Percentiles rank a stretch among this genome's conserved stretches.
Evolutionary conservation across 2,329 filamentous ascomycete species (phyloP).

Genomic region (Xylariaceae sp.): DNA sequence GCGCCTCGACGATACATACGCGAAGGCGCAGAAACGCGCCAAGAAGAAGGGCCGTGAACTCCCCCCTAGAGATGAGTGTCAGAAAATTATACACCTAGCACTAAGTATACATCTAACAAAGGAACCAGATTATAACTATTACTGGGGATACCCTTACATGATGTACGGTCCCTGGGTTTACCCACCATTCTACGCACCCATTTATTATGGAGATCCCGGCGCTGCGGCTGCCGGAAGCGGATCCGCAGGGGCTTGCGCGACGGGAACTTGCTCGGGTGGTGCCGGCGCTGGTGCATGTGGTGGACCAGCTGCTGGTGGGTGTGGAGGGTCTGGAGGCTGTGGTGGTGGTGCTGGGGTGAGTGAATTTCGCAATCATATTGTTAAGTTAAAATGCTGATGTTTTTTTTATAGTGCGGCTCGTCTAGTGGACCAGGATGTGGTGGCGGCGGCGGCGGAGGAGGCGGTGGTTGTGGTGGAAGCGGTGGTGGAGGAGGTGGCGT

Average conservation of each 20-base stretch:
- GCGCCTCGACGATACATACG: constrained; percentile 52
- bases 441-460: constrained; percentile 20
- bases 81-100: no score
- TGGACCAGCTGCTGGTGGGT: constrained; percentile 25
- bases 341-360: constrained; percentile 21
- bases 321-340: constrained; percentile 33
- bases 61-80: constrained; percentile 44
- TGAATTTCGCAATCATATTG: neutral
- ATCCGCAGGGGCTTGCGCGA: constrained; percentile 36
- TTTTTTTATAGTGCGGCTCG: constrained; percentile 12
- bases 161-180: constrained; percentile 45
- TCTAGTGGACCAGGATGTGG: constrained; percentile 23
- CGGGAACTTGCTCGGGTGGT: constrained; percentile 44
- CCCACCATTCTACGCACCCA: constrained; percentile 33
- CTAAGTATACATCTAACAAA: no score
- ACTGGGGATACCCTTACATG: constrained; percentile 51
- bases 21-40: constrained; percentile 46
- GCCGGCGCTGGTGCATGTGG: constrained; percentile 35
- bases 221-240: constrained; percentile 30
- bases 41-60: constrained; percentile 44
- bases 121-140: constrained; percentile 37
- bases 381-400: constrained; percentile 1
- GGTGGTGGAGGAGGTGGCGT: constrained; percentile 13
- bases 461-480: constrained; percentile 12
- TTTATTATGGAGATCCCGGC: constrained; percentile 33